Evolutionary conservation across 208 protist genomes (phyloP).

Genomic region (Trypanosoma melophagium): DNA sequence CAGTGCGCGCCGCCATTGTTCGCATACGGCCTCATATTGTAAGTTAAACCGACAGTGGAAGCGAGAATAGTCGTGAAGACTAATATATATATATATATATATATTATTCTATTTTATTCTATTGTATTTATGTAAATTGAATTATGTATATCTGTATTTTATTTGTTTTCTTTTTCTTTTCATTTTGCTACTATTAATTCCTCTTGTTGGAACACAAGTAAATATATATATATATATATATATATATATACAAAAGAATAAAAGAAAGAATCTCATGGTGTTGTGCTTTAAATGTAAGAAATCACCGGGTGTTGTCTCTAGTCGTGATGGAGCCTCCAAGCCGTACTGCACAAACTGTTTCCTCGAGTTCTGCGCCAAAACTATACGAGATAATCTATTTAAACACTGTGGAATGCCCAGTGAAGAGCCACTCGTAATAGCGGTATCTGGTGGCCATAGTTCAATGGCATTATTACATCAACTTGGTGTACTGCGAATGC

Average conservation of each 20-base stretch:
- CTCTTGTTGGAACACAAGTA: neutral
- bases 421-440: conserved; percentile 65
- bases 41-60: no score
- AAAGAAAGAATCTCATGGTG: neutral
- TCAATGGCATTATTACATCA: conserved; percentile 76
- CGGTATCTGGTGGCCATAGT: conserved; percentile 64
- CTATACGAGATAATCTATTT: conserved; percentile 55
- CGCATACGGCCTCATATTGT: no score
- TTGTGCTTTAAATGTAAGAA: conserved; percentile 80
- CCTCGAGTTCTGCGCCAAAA: conserved; percentile 50
- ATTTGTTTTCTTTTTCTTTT: no score
- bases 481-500: conserved; percentile 48
- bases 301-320: conserved; percentile 39
- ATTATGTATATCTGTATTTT: no score
- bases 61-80: no score
- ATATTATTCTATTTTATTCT: no score
- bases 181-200: no score
- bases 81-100: no score
- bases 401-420: conserved; percentile 55
- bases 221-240: conserved; percentile 9
- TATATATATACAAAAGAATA: neutral
- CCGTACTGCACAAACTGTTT: conserved; percentile 81
- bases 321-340: conserved; percentile 63
- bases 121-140: no score
- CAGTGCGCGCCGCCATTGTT: no score